phyloP scores from a whole-genome alignment of 2,329 filamentous ascomycete species.

The Diaporthe aspalathi region DNA sequence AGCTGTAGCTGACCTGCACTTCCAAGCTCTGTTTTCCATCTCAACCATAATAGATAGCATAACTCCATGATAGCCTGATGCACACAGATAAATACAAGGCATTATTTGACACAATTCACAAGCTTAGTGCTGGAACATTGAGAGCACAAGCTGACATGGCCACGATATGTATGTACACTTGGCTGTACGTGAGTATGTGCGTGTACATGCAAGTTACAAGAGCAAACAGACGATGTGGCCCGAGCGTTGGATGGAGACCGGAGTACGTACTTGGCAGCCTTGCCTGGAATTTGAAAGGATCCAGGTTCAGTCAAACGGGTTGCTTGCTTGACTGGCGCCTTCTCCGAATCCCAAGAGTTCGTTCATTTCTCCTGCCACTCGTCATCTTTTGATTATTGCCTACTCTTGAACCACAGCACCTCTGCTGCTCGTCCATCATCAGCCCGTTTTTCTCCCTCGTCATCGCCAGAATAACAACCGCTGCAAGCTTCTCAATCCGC shows the following conservation, averaged over 20 bases:
- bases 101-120: no score
- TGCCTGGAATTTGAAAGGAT: slow-evolving; percentile 7
- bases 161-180: no score
- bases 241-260: neutral
- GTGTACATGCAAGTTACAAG: no score
- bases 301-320: slow-evolving; percentile 21
- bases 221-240: neutral
- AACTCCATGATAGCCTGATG: no score
- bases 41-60: no score
- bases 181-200: no score
- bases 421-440: neutral
- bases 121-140: neutral
- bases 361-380: slow-evolving; percentile 5
- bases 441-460: neutral
- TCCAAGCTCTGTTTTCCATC: no score
- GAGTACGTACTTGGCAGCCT: slow-evolving; percentile 12
- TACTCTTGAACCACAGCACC: neutral
- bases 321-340: slow-evolving; percentile 22
- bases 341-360: neutral
- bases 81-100: no score
- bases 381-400: neutral
- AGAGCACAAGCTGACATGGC: neutral
- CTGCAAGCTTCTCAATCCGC: neutral
- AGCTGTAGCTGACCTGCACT: no score
- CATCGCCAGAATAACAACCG: neutral